A percentile compares a stretch with the other conserved stretches of the same genome.
phyloP scores from a whole-genome alignment of 1,139 yeast species.

The Lodderomyces orthopsilosis region DNA sequence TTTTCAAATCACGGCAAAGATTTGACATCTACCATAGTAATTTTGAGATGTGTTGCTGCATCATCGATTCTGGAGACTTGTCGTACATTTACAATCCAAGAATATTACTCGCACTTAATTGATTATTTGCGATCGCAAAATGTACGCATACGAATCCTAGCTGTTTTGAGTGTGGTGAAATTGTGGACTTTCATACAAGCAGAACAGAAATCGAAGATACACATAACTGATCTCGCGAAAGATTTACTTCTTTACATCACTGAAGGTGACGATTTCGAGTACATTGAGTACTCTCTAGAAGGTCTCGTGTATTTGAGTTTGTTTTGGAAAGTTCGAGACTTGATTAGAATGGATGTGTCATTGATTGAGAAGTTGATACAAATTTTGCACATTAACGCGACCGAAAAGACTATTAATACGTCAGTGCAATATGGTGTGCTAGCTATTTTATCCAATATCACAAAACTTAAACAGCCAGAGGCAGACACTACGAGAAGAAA shows the following conservation, averaged over 20 bases:
- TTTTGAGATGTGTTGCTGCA: slow-evolving; percentile 27
- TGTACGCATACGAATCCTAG: slow-evolving; percentile 25
- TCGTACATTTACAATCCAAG: slow-evolving; percentile 30
- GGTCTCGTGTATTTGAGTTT: slow-evolving; percentile 48
- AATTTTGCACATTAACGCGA: slow-evolving; percentile 7
- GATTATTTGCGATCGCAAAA: slow-evolving; percentile 10
- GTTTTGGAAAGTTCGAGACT: slow-evolving; percentile 28
- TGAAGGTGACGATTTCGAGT: slow-evolving; percentile 8
- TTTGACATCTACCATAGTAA: not conserved
- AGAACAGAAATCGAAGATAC: slow-evolving; percentile 12
- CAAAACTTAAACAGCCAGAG: slow-evolving; percentile 25
- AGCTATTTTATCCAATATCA: slow-evolving; percentile 35
- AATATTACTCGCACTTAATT: slow-evolving; percentile 28
- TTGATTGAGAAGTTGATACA: slow-evolving; percentile 24
- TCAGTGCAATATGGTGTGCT: slow-evolving; percentile 36
- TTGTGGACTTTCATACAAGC: slow-evolving; percentile 43
- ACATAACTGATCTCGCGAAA: slow-evolving; percentile 16
- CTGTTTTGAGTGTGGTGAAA: slow-evolving; percentile 38
- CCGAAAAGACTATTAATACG: slow-evolving; percentile 6
- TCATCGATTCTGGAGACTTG: slow-evolving; percentile 40
- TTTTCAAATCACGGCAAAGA: slow-evolving; percentile 1
- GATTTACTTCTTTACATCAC: slow-evolving; percentile 18
- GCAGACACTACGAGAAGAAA: slow-evolving; percentile 20
- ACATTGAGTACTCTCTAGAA: slow-evolving; percentile 33
- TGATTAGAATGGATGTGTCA: slow-evolving; percentile 31